Conservation (phyloP, 139 green algal genomes). For the Chlamydomonas eustigma region DNA sequence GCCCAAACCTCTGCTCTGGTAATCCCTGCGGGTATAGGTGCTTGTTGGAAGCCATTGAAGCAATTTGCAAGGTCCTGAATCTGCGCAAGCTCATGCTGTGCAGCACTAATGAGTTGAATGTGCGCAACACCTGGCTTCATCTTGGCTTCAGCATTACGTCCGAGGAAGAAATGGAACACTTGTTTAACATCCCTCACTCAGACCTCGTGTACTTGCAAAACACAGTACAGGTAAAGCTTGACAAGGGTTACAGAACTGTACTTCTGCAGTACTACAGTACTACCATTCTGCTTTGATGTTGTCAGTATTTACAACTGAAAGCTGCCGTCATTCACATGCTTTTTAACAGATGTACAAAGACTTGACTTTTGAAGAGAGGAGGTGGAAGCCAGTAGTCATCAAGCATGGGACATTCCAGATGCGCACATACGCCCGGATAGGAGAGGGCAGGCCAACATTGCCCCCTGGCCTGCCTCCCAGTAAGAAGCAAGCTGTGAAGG, state of each 20-base stretch:
- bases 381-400: slow-evolving; percentile 58
- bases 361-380: slow-evolving; percentile 33
- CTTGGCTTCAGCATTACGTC: slow-evolving; percentile 75
- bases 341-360: slow-evolving; percentile 76
- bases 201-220: slow-evolving; percentile 93
- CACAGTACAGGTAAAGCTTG: slow-evolving; percentile 58
- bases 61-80: slow-evolving; percentile 51
- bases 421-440: slow-evolving; percentile 62
- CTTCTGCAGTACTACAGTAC: not conserved
- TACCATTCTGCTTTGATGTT: not conserved
- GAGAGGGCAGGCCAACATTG: slow-evolving; percentile 9
- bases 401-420: slow-evolving; percentile 57
- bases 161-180: slow-evolving; percentile 59
- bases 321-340: not conserved
- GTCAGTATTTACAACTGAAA: not conserved
- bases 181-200: slow-evolving; percentile 61
- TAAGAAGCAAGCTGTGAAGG: not conserved
- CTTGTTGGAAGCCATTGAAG: slow-evolving; percentile 82
- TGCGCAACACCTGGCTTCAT: slow-evolving; percentile 62
- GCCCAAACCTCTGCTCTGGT: too few relatives aligned
- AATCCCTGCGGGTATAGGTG: slow-evolving; percentile 54
- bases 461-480: not conserved
- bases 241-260: not conserved
- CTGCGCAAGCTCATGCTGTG: slow-evolving; percentile 60
- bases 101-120: slow-evolving; percentile 46